Conservation (phyloP, 2,329 filamentous ascomycete species). For the Sarocladium strictum region DNA sequence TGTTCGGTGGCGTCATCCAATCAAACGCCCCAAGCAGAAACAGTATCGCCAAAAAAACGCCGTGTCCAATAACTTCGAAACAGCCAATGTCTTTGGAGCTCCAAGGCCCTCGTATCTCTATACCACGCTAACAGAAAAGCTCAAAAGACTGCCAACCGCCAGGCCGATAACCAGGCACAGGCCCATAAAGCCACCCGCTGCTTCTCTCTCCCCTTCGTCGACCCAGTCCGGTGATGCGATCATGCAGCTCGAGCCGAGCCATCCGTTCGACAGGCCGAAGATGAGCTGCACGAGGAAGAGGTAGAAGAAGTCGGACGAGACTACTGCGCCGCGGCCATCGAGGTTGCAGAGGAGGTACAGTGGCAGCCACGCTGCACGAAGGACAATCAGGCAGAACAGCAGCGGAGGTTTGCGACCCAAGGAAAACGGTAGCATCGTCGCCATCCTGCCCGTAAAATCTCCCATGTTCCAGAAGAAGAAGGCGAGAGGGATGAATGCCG, state of each 20-base stretch:
- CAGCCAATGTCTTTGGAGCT: slow-evolving; percentile 1
- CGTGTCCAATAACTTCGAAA: slow-evolving; percentile 7
- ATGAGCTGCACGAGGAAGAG: slow-evolving; percentile 73
- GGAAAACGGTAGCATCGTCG: slow-evolving; percentile 52
- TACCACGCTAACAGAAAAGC: slow-evolving; percentile 62
- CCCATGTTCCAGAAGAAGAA: slow-evolving; percentile 94
- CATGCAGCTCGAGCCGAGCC: slow-evolving; percentile 82
- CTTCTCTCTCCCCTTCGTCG: slow-evolving; percentile 74
- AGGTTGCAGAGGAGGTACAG: slow-evolving; percentile 90
- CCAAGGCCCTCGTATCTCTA: slow-evolving; percentile 10
- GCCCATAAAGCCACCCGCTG: slow-evolving; percentile 90
- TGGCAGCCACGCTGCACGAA: slow-evolving; percentile 67
- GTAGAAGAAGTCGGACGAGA: slow-evolving; percentile 84
- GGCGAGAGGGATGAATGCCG: slow-evolving; percentile 80
- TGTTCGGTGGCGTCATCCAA: not conserved
- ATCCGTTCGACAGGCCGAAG: slow-evolving; percentile 84
- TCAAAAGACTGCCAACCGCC: slow-evolving; percentile 79
- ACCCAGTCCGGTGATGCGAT: slow-evolving; percentile 83
- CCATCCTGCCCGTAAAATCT: slow-evolving; percentile 71
- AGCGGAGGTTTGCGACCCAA: slow-evolving; percentile 57
- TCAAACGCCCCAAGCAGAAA: not conserved
- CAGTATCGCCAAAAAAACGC: not conserved
- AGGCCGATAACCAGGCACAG: slow-evolving; percentile 81
- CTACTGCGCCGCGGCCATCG: slow-evolving; percentile 63
- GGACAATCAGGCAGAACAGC: slow-evolving; percentile 62